Evolutionary conservation across 2,329 filamentous ascomycete species (phyloP).

Genomic region (Neonectria faginata): DNA sequence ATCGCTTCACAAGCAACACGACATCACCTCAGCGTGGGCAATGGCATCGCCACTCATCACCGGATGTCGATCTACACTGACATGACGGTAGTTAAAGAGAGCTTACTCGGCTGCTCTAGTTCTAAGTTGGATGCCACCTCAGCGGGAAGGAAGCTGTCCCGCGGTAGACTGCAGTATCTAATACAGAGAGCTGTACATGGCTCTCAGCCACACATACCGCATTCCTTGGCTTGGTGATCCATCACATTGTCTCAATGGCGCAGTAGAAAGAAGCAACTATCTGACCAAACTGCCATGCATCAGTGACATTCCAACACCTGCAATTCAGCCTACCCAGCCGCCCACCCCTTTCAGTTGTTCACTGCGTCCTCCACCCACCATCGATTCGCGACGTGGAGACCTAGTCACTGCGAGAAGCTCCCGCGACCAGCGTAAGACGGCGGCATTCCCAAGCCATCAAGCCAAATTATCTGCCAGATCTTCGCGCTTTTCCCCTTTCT

Average conservation of each 20-base stretch:
- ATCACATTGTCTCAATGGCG: slow-evolving; percentile 35
- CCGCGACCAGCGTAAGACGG: slow-evolving; percentile 11
- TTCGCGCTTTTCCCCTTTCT: not conserved
- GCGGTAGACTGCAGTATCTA: slow-evolving; percentile 4
- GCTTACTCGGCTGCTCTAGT: not conserved
- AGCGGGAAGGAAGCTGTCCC: not conserved
- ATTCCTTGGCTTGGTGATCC: slow-evolving; percentile 31
- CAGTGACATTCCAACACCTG: slow-evolving; percentile 30
- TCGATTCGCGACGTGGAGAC: slow-evolving; percentile 13
- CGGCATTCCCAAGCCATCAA: not conserved
- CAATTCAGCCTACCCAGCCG: slow-evolving; percentile 13
- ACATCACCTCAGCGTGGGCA: not conserved
- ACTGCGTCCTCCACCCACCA: slow-evolving; percentile 21
- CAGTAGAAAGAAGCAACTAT: slow-evolving; percentile 39
- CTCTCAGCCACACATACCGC: slow-evolving; percentile 26
- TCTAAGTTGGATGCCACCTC: not conserved
- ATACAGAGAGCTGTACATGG: slow-evolving; percentile 8
- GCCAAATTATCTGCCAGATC: not conserved
- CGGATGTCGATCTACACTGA: not conserved
- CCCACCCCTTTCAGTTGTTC: slow-evolving; percentile 13
- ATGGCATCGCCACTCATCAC: not conserved
- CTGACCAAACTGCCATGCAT: slow-evolving; percentile 23
- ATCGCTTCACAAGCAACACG: not conserved
- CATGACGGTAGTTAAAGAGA: not conserved
- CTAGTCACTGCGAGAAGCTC: slow-evolving; percentile 2